Evolutionary conservation across 306 rosid species (phyloP), one percentile per base, ranked within the genome.

Genomic region (Trifolium repens): DNA sequence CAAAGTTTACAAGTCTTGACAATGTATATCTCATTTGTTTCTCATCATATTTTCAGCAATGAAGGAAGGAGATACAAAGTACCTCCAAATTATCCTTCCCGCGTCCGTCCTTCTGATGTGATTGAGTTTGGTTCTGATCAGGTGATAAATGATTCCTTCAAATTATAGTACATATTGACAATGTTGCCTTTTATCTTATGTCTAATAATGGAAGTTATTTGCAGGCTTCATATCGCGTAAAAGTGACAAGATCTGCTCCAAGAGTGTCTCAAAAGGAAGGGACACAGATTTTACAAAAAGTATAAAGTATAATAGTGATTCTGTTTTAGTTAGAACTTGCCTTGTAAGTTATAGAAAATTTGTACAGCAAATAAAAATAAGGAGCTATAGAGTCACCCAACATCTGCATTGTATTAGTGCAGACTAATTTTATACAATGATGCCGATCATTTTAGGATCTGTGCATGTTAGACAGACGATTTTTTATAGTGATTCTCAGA

Each of bases 201-300:
- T 46, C 52, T 46, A 46, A 46, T 12, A 7, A 46, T 13, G 16
- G n/a, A 13, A 46, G 2, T 46, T 50, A 55, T 69, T 39, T 84
- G 84, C 91, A 94, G 98, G 98, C 80, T 19, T 82, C 86, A 17
- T 92, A 82, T 72, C 91, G 92, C 57, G 96, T 94, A 55, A 92
- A 94, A 87, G 96, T 88, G 66, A 71, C 32, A 52, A 81, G 85
- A 32, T 80, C 93, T 69, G 35, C 88, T 78, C 85, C 84, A 57
- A 72, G 26, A 59, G 69, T 8, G 19, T 62, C 66, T 54, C 67
- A 79, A 71, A 68, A 81, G 30, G 72, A 63, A 69, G 89, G 79
- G 58, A 43, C 81, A 13, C 71, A 57, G 22, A 17, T 72, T 83
- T 85, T 80, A 30, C 87, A 84, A 58, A 73, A 81, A 44, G 87